Evolutionary conservation across 2,329 filamentous ascomycete species (phyloP).

Genomic region (Rutstroemia sp.): DNA sequence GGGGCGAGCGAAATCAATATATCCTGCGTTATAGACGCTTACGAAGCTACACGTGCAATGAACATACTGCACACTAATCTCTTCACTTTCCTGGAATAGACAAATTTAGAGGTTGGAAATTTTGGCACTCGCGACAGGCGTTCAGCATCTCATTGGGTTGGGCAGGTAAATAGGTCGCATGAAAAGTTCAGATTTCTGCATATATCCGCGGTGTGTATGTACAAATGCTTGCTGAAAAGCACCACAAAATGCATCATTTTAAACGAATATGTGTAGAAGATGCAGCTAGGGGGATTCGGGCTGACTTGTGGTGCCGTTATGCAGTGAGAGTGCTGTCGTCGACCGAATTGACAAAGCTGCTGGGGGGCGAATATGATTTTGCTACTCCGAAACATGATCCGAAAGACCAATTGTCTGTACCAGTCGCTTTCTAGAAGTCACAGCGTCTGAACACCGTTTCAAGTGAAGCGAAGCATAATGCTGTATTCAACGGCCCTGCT

Average conservation of each 20-base stretch:
- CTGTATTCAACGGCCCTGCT: not conserved
- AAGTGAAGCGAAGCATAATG: constrained; percentile 2
- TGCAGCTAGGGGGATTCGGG: too few species aligned
- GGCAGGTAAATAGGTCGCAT: constrained; percentile 1
- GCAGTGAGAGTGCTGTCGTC: too few species aligned
- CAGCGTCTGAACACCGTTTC: not conserved
- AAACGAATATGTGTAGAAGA: too few species aligned
- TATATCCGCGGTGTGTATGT: constrained; percentile 2
- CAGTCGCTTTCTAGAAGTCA: not conserved
- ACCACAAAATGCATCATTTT: not conserved
- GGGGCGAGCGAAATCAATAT: constrained; percentile 99
- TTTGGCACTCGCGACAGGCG: not conserved
- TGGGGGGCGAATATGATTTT: too few species aligned
- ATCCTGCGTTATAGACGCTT: constrained; percentile 89
- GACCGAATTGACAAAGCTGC: too few species aligned
- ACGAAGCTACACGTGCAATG: constrained; percentile 85
- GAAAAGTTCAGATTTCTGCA: constrained; percentile 1
- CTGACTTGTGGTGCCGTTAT: too few species aligned
- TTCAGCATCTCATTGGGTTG: not conserved
- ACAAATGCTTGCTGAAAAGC: not conserved
- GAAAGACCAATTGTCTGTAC: not conserved
- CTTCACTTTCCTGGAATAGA: constrained; percentile 80
- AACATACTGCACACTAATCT: constrained; percentile 95
- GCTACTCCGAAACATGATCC: not conserved
- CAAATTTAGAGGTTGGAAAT: constrained; percentile 9